Conservation (phyloP, 352 stramenopile species). For the Aphanomyces invadans region DNA sequence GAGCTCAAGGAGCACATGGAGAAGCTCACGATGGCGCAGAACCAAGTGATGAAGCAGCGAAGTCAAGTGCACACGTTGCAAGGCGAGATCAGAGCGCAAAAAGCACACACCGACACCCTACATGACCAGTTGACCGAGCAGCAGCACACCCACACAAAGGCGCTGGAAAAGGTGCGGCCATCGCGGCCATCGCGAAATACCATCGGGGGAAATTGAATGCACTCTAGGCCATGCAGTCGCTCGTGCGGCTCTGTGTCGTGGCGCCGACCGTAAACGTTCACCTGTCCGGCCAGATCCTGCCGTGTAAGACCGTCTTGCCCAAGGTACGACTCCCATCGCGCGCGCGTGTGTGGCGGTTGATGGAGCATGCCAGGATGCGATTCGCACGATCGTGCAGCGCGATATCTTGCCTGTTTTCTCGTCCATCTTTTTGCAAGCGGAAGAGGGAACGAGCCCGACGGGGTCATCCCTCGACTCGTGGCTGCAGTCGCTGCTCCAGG, state of each 20-base stretch:
- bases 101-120: constrained; percentile 28
- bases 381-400: constrained; percentile 51
- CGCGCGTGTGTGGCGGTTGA: no score
- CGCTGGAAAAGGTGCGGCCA: constrained; percentile 29
- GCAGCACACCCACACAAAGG: constrained; percentile 28
- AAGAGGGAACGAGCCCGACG: constrained; percentile 26
- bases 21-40: constrained; percentile 16
- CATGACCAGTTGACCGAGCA: constrained; percentile 27
- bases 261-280: constrained; percentile 80
- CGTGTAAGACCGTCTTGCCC: constrained; percentile 26
- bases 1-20: constrained; percentile 14
- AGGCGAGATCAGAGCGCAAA: constrained; percentile 27
- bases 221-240: constrained; percentile 32
- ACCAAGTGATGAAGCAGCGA: constrained; percentile 19
- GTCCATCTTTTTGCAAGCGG: constrained; percentile 34
- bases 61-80: constrained; percentile 29
- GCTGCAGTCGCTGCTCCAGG: constrained; percentile 50
- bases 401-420: constrained; percentile 58
- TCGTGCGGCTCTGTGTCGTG: constrained; percentile 65
- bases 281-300: constrained; percentile 34
- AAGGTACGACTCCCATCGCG: no score
- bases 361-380: constrained; percentile 35
- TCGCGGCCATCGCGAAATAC: background rate
- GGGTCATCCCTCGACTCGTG: constrained; percentile 39
- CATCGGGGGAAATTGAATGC: background rate